Evolutionary conservation across 352 stramenopile species (phyloP), one percentile per base, ranked within the genome.

Genomic region (Phytopythium kandeliae): DNA sequence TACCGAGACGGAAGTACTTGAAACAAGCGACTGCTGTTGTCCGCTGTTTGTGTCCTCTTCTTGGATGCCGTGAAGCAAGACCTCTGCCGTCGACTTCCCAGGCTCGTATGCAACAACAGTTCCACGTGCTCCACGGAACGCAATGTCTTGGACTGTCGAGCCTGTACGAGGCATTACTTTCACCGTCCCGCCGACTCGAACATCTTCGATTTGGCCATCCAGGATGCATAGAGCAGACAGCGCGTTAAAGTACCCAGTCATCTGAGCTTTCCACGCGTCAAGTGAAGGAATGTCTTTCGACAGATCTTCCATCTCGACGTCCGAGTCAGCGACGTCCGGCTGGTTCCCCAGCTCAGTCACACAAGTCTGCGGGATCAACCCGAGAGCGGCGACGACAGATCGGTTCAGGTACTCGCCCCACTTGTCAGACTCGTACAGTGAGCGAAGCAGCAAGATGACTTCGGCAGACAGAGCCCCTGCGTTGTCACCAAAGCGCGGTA

Each of bases 221-320:
- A 95, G 65, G 10, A 95, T 71, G 37, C 76, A 93, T 3, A 95
- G 58, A 12, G 83, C 80, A 22, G 82, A 89, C 24, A 93, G 62
- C 16, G 83, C 83, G 26, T 72, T 83, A 34, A 85, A 53, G 42
- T 89, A 86, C 30, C 51, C 65, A 5, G 59, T 54, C 13, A 60
- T 81, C 57, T 88, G 74, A 2, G 51, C 43, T 17, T 60, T 74
- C 79, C 79, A 92, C 13, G 43, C 62, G 28, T 71, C 63, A 3
- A 88, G 47, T 16, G 74, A 80, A 1, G 80, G 82, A 2, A 73
- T 53, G 16, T 86, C 76, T 13, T 74, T 69, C 17, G 69, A 79
- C 38, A 78, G 76, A 24, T 95, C 85, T 63, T 93, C 85, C 80
- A 92, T 92, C 49, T 93, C 85, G 15, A 93, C 78, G 60, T 94